Percentiles rank a stretch among this genome's conserved stretches.
Conservation (phyloP, 768 basidiomycete genomes). For the Psilocybe cubensis region DNA sequence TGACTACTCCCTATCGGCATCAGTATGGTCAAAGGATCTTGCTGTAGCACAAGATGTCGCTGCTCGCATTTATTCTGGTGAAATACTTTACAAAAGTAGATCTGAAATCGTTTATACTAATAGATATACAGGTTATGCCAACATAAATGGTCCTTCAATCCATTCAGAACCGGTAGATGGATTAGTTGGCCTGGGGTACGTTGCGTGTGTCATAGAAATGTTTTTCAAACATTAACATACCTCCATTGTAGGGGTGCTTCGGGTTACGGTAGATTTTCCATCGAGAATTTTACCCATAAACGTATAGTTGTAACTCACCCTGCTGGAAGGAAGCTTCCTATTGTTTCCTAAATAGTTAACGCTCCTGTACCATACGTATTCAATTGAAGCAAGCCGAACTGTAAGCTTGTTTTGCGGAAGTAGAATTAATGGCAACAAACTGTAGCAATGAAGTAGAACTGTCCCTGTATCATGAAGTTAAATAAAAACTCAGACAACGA, state of each 20-base stretch:
- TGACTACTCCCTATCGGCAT: conserved; percentile 53
- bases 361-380: not conserved
- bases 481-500: no score
- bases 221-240: not conserved
- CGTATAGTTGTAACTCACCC: conserved; percentile 48
- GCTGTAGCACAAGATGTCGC: conserved; percentile 48
- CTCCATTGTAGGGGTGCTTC: conserved; percentile 40
- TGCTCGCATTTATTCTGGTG: conserved; percentile 50
- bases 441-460: not conserved
- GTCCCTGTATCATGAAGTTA: no score
- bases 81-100: conserved; percentile 1
- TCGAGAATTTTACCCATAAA: conserved; percentile 53
- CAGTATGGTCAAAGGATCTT: conserved; percentile 55
- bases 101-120: not conserved
- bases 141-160: conserved; percentile 59
- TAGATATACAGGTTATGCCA: conserved; percentile 43
- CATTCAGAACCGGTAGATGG: conserved; percentile 44
- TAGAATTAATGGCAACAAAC: not conserved
- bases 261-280: conserved; percentile 56
- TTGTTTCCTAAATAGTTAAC: conserved; percentile 4
- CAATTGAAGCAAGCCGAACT: no score
- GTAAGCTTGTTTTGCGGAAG: no score
- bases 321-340: conserved; percentile 26
- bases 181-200: conserved; percentile 50
- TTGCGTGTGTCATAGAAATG: not conserved